These are phyloP conservation scores for Sarcodon aspratus DNA, from an alignment of 768 basidiomycete species.

Conservation along the genomic window DNA sequence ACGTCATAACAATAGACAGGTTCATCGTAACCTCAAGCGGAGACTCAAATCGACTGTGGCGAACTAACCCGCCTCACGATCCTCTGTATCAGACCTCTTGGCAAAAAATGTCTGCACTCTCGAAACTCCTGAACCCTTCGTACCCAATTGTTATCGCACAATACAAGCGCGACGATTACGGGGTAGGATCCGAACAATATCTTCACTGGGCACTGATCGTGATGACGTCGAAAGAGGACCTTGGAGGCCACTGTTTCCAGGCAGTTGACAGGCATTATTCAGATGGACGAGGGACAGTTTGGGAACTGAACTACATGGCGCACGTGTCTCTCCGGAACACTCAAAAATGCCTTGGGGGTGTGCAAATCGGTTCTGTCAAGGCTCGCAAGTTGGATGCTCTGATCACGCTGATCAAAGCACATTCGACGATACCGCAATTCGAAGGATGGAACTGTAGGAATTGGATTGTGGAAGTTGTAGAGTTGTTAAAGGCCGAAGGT, in stretches of 20 bases:
- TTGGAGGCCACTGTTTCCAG: constrained; percentile 9
- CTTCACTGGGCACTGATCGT: constrained; percentile 11
- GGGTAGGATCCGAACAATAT: constrained; percentile 7
- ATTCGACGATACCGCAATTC: neutral
- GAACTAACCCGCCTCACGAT: neutral
- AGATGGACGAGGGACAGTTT: neutral
- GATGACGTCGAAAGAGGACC: constrained; percentile 5
- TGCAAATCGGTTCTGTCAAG: constrained; percentile 8
- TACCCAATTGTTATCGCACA: constrained; percentile 10
- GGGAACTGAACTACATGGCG: constrained; percentile 2
- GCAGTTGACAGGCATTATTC: constrained; percentile 5
- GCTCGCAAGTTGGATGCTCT: too few relatives aligned
- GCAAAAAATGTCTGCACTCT: too few relatives aligned
- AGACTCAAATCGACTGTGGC: neutral
- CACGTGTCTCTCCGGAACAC: constrained; percentile 7
- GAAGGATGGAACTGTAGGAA: constrained; percentile 3
- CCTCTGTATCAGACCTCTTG: too few relatives aligned
- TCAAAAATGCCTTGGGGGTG: constrained; percentile 7
- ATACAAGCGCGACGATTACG: constrained; percentile 8
- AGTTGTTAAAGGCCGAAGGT: neutral
- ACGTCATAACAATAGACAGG: too few relatives aligned
- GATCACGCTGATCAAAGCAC: too few relatives aligned
- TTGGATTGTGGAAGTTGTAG: constrained; percentile 5
- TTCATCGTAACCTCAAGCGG: too few relatives aligned
- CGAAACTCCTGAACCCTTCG: neutral